Conservation (phyloP, 176 grass and related monocot species). For the Calamus simplicifolius region DNA sequence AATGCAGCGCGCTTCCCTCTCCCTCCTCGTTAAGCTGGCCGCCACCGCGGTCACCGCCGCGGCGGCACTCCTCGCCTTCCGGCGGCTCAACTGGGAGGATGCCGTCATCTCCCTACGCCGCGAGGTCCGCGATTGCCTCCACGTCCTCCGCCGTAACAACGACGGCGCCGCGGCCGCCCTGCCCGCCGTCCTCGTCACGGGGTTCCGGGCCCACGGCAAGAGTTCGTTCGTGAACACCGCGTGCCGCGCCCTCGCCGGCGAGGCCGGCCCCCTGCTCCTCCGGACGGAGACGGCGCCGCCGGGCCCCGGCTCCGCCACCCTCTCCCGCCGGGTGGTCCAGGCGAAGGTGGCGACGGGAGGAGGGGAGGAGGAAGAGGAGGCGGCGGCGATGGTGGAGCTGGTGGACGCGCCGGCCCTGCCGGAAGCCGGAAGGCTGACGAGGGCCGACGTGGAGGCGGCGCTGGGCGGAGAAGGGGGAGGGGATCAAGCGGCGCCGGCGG, state of each 20-base stretch:
- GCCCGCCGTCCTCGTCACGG: slow-evolving; percentile 47
- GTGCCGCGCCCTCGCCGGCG: slow-evolving; percentile 64
- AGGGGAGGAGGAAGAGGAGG: slow-evolving; percentile 1
- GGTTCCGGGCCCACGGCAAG: slow-evolving; percentile 69
- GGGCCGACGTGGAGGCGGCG: slow-evolving; percentile 26
- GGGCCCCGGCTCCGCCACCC: slow-evolving; percentile 28
- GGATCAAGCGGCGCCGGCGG: background rate
- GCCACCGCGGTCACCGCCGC: slow-evolving; percentile 42
- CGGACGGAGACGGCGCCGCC: slow-evolving; percentile 70
- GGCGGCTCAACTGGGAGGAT: too few relatives aligned
- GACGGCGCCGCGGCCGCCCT: slow-evolving; percentile 15
- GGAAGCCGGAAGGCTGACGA: slow-evolving; percentile 31
- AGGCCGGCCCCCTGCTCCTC: slow-evolving; percentile 71
- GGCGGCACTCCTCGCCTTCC: slow-evolving; percentile 32
- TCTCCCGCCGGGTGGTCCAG: slow-evolving; percentile 29
- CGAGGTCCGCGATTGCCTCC: slow-evolving; percentile 32
- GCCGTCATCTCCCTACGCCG: slow-evolving; percentile 6
- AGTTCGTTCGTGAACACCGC: slow-evolving; percentile 92
- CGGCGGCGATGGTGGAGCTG: slow-evolving; percentile 41
- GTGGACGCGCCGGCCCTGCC: slow-evolving; percentile 52
- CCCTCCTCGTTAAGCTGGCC: slow-evolving; percentile 58
- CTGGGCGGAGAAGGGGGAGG: slow-evolving; percentile 2
- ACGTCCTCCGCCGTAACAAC: slow-evolving; percentile 36
- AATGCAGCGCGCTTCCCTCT: slow-evolving; percentile 16
- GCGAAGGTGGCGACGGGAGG: slow-evolving; percentile 32